Base-by-base conservation (phyloP, 306 rosid species). In the Hippophae rhamnoides region DNA sequence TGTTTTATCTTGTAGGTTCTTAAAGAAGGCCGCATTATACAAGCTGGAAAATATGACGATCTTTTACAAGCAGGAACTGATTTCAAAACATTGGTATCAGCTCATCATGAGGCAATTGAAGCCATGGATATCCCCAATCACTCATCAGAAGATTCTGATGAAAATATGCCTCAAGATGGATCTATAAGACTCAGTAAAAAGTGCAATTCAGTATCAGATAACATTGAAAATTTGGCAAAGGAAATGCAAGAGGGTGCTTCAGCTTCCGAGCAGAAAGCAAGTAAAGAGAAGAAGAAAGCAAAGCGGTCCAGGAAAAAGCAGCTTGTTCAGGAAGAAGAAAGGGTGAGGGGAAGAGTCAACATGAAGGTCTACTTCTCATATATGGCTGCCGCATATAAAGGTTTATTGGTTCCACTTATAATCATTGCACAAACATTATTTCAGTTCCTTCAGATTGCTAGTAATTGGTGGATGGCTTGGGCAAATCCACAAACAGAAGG, bases 391-490 rank as follows among this genome's bases (percentile, higher is more conserved):
- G 97, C 99, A 60, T 93, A 93, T 74, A 93, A 82, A 74, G 99
- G 99, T 45, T 60, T 69, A 26, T 74, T 93, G 73, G 84, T 93
- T 75, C 97, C 99, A 10, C 94, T 76, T 61, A 93, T 93, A 69
- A 84, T 93, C 55, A 61, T 86, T 52, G 95, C 99, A 11, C 99
- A 93, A 79, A 42, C 79, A 54, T 62, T 84, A 40, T 93, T 93
- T 84, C 99, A 93, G 74, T 93, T 93, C 83, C 99, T 93, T 73
- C 99, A 93, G 81, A 93, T 93, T 75, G 95, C 99, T 63, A 88
- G 99, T 65, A 93, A 82, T 75, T 93, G 99, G 99, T 93, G 99
- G 99, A 93, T 93, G 99, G 99, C 99, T 43, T 93, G 97, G 99
- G 99, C 99, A 52, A 93, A 93, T 81, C 99, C 99, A 71, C 99